phyloP scores from a whole-genome alignment of 2,329 filamentous ascomycete species.

The Cucurbitaria berberidis region DNA sequence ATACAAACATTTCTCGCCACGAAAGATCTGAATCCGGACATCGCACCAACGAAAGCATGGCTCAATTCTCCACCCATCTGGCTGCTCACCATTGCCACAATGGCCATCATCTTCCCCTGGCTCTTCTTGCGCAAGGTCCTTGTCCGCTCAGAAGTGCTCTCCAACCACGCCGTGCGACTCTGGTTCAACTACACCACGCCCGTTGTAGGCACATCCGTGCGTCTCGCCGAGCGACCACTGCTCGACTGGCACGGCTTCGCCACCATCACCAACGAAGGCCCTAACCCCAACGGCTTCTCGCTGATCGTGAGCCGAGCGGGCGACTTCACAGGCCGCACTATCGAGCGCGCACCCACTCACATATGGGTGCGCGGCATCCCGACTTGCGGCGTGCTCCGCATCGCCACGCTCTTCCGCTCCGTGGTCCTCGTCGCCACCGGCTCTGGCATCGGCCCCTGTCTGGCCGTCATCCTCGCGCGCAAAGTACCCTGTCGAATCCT shows the following conservation, averaged over 20 bases:
- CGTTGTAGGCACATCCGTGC: conserved; percentile 40
- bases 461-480: conserved; percentile 59
- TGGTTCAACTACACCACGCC: conserved; percentile 54
- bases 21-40: conserved; percentile 26
- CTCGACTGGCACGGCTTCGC: conserved; percentile 49
- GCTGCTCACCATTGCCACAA: conserved; percentile 70
- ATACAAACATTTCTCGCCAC: conserved; percentile 35
- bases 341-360: conserved; percentile 39
- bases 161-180: conserved; percentile 73
- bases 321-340: conserved; percentile 47
- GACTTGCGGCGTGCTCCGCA: conserved; percentile 44
- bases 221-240: conserved; percentile 43
- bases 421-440: conserved; percentile 48
- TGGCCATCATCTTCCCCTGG: conserved; percentile 77
- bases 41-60: conserved; percentile 30
- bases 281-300: conserved; percentile 37
- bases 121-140: conserved; percentile 70
- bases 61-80: conserved; percentile 60
- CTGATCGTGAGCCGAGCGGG: conserved; percentile 48
- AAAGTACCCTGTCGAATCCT: conserved; percentile 65
- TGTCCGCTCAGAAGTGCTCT: conserved; percentile 72
- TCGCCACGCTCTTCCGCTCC: conserved; percentile 45
- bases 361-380: conserved; percentile 49
- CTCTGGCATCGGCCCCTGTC: conserved; percentile 51
- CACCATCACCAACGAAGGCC: conserved; percentile 42